Conservation (phyloP, 306 rosid genomes). For the Gastrolobium bilobum region DNA sequence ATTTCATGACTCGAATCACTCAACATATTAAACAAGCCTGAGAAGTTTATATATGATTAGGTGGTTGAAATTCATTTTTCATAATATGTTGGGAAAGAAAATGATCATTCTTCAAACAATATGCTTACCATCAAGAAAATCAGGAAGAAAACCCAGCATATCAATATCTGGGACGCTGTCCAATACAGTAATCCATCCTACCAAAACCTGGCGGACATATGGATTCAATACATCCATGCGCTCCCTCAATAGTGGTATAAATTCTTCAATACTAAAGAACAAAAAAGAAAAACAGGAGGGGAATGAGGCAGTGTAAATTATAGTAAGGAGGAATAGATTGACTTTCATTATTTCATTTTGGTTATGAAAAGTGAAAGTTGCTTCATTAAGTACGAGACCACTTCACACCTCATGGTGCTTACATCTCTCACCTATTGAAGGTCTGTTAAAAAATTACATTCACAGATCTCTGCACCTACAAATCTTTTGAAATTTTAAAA, state of each 20-base stretch:
- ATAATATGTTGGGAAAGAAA: constrained; percentile 25
- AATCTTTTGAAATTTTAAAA: constrained; percentile 37
- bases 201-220: constrained; percentile 98
- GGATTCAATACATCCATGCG: constrained; percentile 99
- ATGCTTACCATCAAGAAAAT: constrained; percentile 83
- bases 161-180: constrained; percentile 99
- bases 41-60: constrained; percentile 49
- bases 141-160: constrained; percentile 98
- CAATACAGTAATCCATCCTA: constrained; percentile 99
- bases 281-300: constrained; percentile 43
- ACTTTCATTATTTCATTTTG: constrained; percentile 10
- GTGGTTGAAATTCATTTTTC: constrained; percentile 41
- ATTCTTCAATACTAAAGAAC: constrained; percentile 89
- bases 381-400: constrained; percentile 42
- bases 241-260: constrained; percentile 97
- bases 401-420: constrained; percentile 45
- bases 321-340: background rate
- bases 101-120: constrained; percentile 15
- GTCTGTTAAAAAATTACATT: constrained; percentile 40
- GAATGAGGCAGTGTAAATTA: constrained; percentile 35
- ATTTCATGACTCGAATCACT: constrained; percentile 98
- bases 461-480: constrained; percentile 43
- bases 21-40: constrained; percentile 98
- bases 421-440: constrained; percentile 31
- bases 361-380: constrained; percentile 38